phyloP scores from a whole-genome alignment of 192 early-diverging fungal species.

The Globomyces pollinis-pini region DNA sequence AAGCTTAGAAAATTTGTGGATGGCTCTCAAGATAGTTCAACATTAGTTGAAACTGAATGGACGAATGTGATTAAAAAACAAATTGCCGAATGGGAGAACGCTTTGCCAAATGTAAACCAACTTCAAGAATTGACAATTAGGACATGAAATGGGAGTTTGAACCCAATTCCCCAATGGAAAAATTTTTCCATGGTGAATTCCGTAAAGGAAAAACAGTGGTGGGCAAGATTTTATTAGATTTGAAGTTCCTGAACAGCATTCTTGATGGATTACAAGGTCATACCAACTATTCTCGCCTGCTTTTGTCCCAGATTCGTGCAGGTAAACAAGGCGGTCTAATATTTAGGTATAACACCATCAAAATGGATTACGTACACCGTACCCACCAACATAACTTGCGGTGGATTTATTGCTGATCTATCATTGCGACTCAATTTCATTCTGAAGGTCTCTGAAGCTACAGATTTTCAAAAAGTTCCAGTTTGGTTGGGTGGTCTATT shows the following conservation, averaged over 20 bases:
- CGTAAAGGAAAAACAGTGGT: slow-evolving; percentile 38
- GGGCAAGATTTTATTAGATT: slow-evolving; percentile 54
- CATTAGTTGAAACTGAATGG: no score
- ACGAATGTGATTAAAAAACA: no score
- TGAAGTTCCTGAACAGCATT: slow-evolving; percentile 53
- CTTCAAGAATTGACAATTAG: no score
- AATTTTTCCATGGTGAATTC: background rate
- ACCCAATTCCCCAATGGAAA: slow-evolving; percentile 60
- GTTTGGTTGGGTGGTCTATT: slow-evolving; percentile 87
- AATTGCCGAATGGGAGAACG: no score
- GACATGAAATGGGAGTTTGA: slow-evolving; percentile 70
- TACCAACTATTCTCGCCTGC: slow-evolving; percentile 74
- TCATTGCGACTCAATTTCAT: no score
- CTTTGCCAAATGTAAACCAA: no score
- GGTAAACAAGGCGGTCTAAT: slow-evolving; percentile 17
- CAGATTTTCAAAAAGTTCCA: no score
- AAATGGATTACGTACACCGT: slow-evolving; percentile 67
- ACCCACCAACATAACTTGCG: background rate
- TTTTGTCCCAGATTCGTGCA: slow-evolving; percentile 61
- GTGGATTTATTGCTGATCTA: slow-evolving; percentile 7
- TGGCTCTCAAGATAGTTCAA: no score
- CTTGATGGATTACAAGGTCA: slow-evolving; percentile 75
- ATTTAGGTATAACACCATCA: slow-evolving; percentile 54
- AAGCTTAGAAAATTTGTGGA: no score
- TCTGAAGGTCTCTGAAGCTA: no score